These are phyloP conservation scores for Lodderomyces theae DNA, from an alignment of 1,139 yeast species.

Conservation along the genomic window DNA sequence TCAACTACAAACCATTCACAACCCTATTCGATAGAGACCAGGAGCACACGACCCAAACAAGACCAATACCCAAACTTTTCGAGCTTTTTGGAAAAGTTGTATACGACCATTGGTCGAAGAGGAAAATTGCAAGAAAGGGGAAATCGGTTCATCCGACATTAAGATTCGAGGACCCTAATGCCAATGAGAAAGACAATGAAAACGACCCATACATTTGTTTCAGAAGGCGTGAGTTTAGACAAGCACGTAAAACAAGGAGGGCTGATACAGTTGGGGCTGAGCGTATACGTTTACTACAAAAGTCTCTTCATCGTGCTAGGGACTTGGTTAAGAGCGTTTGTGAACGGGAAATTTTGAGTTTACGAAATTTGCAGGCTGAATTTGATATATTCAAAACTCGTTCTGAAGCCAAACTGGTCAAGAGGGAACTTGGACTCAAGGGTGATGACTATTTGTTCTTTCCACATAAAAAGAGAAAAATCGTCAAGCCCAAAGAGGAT, in stretches of 20 bases:
- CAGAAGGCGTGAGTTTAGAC: constrained; percentile 93
- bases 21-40: constrained; percentile 52
- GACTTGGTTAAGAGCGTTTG: constrained; percentile 68
- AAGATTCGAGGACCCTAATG: constrained; percentile 77
- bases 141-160: constrained; percentile 69
- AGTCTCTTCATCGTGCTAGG: constrained; percentile 76
- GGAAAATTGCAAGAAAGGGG: constrained; percentile 74
- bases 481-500: constrained; percentile 37
- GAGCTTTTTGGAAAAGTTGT: constrained; percentile 64
- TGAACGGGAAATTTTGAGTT: constrained; percentile 66
- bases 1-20: constrained; percentile 38
- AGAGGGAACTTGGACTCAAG: constrained; percentile 70
- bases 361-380: constrained; percentile 58
- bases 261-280: constrained; percentile 91
- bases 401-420: constrained; percentile 65
- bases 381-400: constrained; percentile 67
- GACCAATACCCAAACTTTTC: constrained; percentile 54
- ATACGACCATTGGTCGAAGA: constrained; percentile 77
- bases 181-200: constrained; percentile 81
- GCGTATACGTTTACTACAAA: constrained; percentile 68
- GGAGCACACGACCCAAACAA: constrained; percentile 19
- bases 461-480: constrained; percentile 74
- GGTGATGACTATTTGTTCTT: constrained; percentile 85
- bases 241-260: constrained; percentile 92
- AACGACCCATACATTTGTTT: constrained; percentile 94